Base-by-base conservation (phyloP, 2,329 filamentous ascomycete species). In the Beauveria scarabaeidicola region DNA sequence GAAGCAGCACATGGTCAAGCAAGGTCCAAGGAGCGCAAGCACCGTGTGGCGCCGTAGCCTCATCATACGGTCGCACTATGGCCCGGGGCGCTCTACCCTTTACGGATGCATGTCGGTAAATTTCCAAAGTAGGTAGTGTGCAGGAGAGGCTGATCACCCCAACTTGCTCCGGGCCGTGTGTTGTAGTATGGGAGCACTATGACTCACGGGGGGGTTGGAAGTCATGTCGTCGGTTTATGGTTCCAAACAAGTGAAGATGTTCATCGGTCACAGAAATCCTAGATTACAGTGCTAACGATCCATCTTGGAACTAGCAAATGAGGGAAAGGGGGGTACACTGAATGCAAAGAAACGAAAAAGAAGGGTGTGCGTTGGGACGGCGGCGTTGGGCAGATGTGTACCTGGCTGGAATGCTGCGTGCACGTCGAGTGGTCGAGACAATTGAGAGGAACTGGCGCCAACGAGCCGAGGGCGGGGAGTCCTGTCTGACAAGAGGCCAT, bases 371-470 rank as follows among this genome's bases (percentile, higher is more conserved):
- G 36, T 41, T 4, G 11, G 29, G 4, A 21, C 32, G n/a, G 40
- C 29, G 13, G 25, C 29, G 43, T 25, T 56, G 43, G 53, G 19
- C 43, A 48, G 41, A 48, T 48, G 19, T 51, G 23, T 43, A 21
- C 25, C 15, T 32, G 36, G 3, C 3, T 51, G 36, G 36, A 58
- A 58, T 57, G 54, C 44, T 51, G 43, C 23, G 32, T 43, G 43
- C 32, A 50, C 23, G 46, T 58, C 25, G 43, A 58, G 44, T 50
- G 32, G 46, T 58, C 55, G 36, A 58, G 55, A 58, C 46, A 58
- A 27, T 32, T 21, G 10, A 25, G 15, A 11, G 32, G 13, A 29
- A 7, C 32, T 41, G 32, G 46, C 3, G 11, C 43, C 44, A 51
- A n/a, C 17, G 23, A 58, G n/a, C 32, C 36, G 25, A 51, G 41